Evolutionary conservation across 495 filamentous ascomycete genomes (phyloP).

Genomic region (Trichocladium uniseriatum): DNA sequence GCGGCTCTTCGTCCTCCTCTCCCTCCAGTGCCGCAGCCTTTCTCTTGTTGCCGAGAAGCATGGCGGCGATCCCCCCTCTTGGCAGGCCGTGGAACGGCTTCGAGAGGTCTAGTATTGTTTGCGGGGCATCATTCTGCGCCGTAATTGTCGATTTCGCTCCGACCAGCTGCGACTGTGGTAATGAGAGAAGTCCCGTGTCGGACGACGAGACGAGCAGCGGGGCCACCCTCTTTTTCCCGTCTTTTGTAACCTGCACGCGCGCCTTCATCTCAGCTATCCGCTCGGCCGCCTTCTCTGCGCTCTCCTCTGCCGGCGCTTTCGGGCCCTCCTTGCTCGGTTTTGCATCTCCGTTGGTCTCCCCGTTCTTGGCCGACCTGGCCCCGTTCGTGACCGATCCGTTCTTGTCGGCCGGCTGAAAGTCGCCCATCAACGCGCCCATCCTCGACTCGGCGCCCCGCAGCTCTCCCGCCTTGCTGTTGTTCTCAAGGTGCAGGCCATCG

Average conservation of each 20-base stretch:
- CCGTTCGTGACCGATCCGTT: conserved; percentile 30
- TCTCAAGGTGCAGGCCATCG: conserved; percentile 76
- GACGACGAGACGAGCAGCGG: conserved; percentile 83
- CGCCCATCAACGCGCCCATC: conserved; percentile 97
- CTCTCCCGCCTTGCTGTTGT: conserved; percentile 84
- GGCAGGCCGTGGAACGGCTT: conserved; percentile 92
- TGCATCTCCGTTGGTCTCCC: conserved; percentile 31
- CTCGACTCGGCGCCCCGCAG: conserved; percentile 79
- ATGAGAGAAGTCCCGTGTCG: conserved; percentile 69
- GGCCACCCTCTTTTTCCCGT: conserved; percentile 91
- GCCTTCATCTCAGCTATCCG: conserved; percentile 76
- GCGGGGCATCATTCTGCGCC: conserved; percentile 62
- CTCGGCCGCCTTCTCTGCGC: conserved; percentile 46
- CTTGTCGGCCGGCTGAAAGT: conserved; percentile 41
- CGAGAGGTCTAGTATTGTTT: conserved; percentile 80
- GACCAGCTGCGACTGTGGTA: conserved; percentile 77
- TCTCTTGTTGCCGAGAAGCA: conserved; percentile 89
- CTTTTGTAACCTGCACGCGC: conserved; percentile 88
- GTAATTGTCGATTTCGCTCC: conserved; percentile 54
- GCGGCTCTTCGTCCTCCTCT: conserved; percentile 49
- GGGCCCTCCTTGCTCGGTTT: conserved; percentile 17
- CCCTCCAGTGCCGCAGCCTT: conserved; percentile 63
- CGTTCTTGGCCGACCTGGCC: conserved; percentile 29
- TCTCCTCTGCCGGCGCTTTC: conserved; percentile 32
- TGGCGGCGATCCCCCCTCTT: conserved; percentile 72